Percentiles rank a stretch among this genome's conserved stretches.
Conservation (phyloP, 805 yeast species). For the Lipomyces starkeyi region DNA sequence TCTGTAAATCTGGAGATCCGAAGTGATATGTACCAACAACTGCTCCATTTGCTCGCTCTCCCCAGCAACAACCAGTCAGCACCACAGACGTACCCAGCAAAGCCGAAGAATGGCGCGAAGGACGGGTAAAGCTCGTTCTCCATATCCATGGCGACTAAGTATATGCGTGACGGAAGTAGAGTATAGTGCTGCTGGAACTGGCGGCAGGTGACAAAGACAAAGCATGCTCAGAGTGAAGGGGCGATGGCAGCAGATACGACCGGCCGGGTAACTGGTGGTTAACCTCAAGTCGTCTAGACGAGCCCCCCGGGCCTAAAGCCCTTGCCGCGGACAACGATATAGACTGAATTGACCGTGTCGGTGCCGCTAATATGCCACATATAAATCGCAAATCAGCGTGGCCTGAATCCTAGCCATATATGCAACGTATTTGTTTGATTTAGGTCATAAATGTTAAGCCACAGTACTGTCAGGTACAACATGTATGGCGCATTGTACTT, state of each 20-base stretch:
- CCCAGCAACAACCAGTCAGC: not conserved
- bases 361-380: slow-evolving; percentile 2
- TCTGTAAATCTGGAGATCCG: not conserved
- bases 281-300: not conserved
- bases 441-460: not conserved
- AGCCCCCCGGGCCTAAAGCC: no score
- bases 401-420: not conserved
- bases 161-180: slow-evolving; percentile 1
- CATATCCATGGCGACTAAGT: slow-evolving; percentile 25
- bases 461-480: no score
- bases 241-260: slow-evolving; percentile 6
- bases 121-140: slow-evolving; percentile 77
- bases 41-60: not conserved
- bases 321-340: not conserved
- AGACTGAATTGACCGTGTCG: not conserved
- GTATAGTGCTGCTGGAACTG: not conserved
- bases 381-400: not conserved
- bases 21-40: not conserved
- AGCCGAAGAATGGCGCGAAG: slow-evolving; percentile 96
- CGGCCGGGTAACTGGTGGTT: slow-evolving; percentile 8
- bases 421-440: not conserved
- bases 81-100: slow-evolving; percentile 70
- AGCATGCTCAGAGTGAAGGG: slow-evolving; percentile 1
- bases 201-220: not conserved
- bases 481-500: no score